Base-by-base conservation (phyloP, 2,329 filamentous ascomycete genomes). In the Phialemonium atrogriseum region DNA sequence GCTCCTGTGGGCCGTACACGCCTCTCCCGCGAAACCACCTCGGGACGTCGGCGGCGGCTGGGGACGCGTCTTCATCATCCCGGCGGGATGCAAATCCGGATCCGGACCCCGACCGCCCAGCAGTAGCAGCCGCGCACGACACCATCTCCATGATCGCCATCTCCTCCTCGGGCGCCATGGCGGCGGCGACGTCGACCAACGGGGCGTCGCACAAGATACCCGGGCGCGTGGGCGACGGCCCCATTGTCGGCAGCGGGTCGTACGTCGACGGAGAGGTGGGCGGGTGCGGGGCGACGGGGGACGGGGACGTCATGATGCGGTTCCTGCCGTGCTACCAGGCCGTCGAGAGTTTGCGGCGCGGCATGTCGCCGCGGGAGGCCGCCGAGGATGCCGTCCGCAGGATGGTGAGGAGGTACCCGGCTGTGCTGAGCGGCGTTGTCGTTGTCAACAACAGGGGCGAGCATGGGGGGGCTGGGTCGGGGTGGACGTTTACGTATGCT, bases 301-400 rank as follows among this genome's bases (percentile, higher is more conserved):
- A 74, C 33, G 70, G 70, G 1, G 70, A 74, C 42, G 49, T 73
- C 36, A 71, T 73, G 68, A 68, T 72, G 62, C 59, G 68, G 4
- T 71, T 73, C 39, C 45, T 73, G 15, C 70, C 70, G 0, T 74
- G 70, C 44, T 73, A 73, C 41, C 70, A 73, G 43, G 70, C 69
- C 2, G 62, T 74, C 1, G 70, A 74, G 52, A 71, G 55, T 36
- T 37, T 74, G 46, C 54, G 70, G 9, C 49, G 45, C 2, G 69
- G 69, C 2, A 61, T 73, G 59, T 48, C 48, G 0, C 66, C 70
- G 0, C 51, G 45, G 5, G 55, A 60, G 19, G 69, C 70, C 0
- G 70, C 70, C 0, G 58, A 67, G 27, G 66, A 74, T 34, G 66
- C 60, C 0, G 66, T 73, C 0, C 33, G 44, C 1, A 54, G 70